Evolutionary conservation across 2,329 filamentous ascomycete genomes (phyloP), one percentile per base, ranked within the genome.

Genomic region (Aspergillus texensis): DNA sequence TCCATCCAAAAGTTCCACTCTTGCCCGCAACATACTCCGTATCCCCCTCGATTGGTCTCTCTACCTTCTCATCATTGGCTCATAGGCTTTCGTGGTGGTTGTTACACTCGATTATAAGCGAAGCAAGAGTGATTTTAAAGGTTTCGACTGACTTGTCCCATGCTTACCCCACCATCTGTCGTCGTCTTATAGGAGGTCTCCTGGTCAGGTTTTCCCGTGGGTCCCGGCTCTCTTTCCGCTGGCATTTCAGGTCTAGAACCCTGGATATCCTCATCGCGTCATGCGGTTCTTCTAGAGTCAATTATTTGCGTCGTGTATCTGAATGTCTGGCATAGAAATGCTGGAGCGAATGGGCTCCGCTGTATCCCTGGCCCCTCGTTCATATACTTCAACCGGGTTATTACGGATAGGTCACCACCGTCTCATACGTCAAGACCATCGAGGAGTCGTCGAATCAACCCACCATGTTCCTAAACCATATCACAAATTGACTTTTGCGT

Each of bases 381-480:
- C 59, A 60, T 60, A 62, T 62, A 48, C 26, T 30, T 50, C 36
- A 43, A 52, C 61, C 62, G 59, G 53, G 59, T 64, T 59, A 36
- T 19, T 32, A 52, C 54, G 43, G 65, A 65, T 64, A 64, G 62
- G 43, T 39, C 30, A 53, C 56, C 57, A 62, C 32, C 58, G 57
- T 72, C 66, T 66, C 57, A 64, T 69, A 68, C 66, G 69, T 74
- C 70, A 71, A 69, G 52, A 68, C 58, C 53, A 56, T 64, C 57
- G 63, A 55, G 52, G 30, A 61, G 58, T 59, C 48, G 36, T 66
- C 57, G 54, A 67, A 62, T 65, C 43, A 52, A 62, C 62, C 57
- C 61, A 55, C 60, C 56, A 63, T 57, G 34, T 39, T 53, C 32
- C 50, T 57, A 45, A 34, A 9, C 30, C 14, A 57, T 52, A 39